phyloP scores from a whole-genome alignment of 2,329 filamentous ascomycete genomes.

The Endoconidiophora laricicola region DNA sequence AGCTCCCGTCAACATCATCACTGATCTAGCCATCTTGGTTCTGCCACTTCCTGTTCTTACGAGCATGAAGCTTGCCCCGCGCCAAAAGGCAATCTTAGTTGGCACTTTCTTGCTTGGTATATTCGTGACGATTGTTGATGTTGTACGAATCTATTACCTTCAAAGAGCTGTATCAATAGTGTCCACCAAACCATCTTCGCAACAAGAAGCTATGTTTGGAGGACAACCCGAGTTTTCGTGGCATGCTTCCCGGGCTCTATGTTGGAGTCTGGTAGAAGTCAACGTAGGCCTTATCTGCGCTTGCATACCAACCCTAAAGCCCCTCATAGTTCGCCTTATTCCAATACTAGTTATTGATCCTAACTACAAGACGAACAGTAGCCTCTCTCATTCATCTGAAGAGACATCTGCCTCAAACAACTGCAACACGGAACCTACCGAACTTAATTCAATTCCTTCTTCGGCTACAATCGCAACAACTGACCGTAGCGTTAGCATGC shows the following conservation, averaged over 20 bases:
- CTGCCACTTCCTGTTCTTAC: constrained; percentile 80
- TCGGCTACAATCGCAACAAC: neutral
- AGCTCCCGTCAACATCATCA: constrained; percentile 81
- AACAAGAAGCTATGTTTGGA: constrained; percentile 31
- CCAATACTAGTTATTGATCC: constrained; percentile 39
- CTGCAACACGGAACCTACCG: neutral
- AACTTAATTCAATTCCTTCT: neutral
- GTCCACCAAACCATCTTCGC: constrained; percentile 22
- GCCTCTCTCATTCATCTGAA: neutral
- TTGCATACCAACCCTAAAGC: constrained; percentile 84
- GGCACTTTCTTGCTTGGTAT: constrained; percentile 75
- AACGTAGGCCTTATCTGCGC: constrained; percentile 81
- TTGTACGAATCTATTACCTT: constrained; percentile 77
- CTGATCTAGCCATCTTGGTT: constrained; percentile 73
- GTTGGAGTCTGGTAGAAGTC: constrained; percentile 90
- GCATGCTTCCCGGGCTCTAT: constrained; percentile 71
- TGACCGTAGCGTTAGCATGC: constrained; percentile 1
- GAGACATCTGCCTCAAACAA: neutral
- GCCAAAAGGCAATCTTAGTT: constrained; percentile 77
- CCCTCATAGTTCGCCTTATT: constrained; percentile 53
- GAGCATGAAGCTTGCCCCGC: constrained; percentile 64
- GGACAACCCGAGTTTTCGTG: constrained; percentile 40
- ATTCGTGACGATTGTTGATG: constrained; percentile 76
- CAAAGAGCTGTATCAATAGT: constrained; percentile 48
- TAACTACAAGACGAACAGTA: constrained; percentile 8